Percentiles rank a stretch among this genome's conserved stretches.
Evolutionary conservation across 1,139 yeast species (phyloP).

Genomic region (Suhomyces taliae): DNA sequence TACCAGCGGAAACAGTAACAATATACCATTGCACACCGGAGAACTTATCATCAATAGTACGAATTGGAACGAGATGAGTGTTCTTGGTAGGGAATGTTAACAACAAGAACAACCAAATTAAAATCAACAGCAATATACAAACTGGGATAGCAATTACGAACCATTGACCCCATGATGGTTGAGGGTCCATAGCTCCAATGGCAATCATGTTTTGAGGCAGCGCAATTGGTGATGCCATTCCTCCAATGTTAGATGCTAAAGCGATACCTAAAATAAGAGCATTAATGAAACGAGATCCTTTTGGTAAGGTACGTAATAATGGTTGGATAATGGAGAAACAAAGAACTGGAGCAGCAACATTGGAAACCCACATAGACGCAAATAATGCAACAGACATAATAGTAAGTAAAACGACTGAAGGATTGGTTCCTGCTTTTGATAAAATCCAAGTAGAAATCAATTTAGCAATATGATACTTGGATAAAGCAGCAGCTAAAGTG

Average conservation of each 20-base stretch:
- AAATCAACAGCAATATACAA: constrained; percentile 51
- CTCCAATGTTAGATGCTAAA: constrained; percentile 69
- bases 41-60: constrained; percentile 61
- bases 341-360: constrained; percentile 76
- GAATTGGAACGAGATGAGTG: constrained; percentile 48
- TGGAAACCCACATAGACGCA: constrained; percentile 77
- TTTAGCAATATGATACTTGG: constrained; percentile 70
- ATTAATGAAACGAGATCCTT: constrained; percentile 59
- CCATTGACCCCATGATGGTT: constrained; percentile 79
- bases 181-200: constrained; percentile 63
- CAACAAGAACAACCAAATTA: constrained; percentile 59
- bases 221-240: constrained; percentile 81
- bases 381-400: constrained; percentile 69
- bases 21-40: constrained; percentile 66
- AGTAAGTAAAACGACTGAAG: constrained; percentile 59
- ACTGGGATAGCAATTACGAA: constrained; percentile 68
- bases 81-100: constrained; percentile 53
- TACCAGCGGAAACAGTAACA: constrained; percentile 48
- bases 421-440: constrained; percentile 65
- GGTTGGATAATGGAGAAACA: constrained; percentile 70
- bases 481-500: constrained; percentile 70
- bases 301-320: constrained; percentile 59
- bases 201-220: constrained; percentile 80
- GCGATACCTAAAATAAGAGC: constrained; percentile 74
- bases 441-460: constrained; percentile 65